Conservation (phyloP, 2,329 filamentous ascomycete species). For the Elsinoe ampelina region DNA sequence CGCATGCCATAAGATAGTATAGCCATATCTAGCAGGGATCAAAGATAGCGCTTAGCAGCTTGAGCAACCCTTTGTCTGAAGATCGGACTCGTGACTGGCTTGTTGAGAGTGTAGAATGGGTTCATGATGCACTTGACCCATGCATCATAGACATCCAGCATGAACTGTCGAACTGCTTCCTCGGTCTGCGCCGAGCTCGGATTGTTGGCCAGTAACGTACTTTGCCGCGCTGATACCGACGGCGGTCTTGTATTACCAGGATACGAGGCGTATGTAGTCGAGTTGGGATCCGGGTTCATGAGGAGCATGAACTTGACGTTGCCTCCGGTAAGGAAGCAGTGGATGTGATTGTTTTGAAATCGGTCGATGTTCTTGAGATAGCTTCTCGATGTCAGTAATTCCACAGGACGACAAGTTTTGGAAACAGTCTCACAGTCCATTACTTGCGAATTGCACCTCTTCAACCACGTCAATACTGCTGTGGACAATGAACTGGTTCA, state of each 20-base stretch:
- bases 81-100: slow-evolving; percentile 75
- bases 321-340: slow-evolving; percentile 84
- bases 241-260: slow-evolving; percentile 21
- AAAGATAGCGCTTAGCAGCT: slow-evolving; percentile 88
- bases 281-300: slow-evolving; percentile 58
- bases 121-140: slow-evolving; percentile 98
- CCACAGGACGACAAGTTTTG: not conserved
- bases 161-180: slow-evolving; percentile 91
- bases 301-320: slow-evolving; percentile 93
- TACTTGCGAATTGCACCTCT: slow-evolving; percentile 86
- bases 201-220: slow-evolving; percentile 44
- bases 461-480: slow-evolving; percentile 90
- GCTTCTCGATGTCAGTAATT: slow-evolving; percentile 38
- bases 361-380: slow-evolving; percentile 95
- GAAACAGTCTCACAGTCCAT: slow-evolving; percentile 57
- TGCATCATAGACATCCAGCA: slow-evolving; percentile 88
- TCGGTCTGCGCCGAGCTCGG: slow-evolving; percentile 84
- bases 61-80: slow-evolving; percentile 75
- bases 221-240: slow-evolving; percentile 25
- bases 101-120: slow-evolving; percentile 82
- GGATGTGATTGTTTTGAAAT: slow-evolving; percentile 92
- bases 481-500: slow-evolving; percentile 97
- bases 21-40: slow-evolving; percentile 21
- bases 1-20: not conserved
- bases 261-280: slow-evolving; percentile 27